Evolutionary conservation across 805 yeast species (phyloP).

Genomic region (Isabelozyma heimii): DNA sequence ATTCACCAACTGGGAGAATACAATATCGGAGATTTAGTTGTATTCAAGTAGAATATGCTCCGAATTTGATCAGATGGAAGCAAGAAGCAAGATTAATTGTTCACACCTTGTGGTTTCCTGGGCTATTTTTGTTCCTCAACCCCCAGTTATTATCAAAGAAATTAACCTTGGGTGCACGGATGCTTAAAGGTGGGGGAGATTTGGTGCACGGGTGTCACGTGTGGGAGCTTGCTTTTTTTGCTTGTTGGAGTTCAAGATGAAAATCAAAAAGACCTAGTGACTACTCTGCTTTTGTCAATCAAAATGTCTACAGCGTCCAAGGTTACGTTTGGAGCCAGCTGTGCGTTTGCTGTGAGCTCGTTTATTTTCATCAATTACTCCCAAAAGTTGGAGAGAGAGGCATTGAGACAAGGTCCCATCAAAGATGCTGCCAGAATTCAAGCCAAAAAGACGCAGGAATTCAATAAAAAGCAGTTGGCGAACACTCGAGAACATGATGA

Average conservation of each 20-base stretch:
- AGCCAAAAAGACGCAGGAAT: constrained; percentile 39
- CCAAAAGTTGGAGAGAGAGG: constrained; percentile 68
- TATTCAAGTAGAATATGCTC: background rate
- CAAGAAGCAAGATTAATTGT: background rate
- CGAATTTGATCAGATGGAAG: background rate
- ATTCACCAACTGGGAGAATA: background rate
- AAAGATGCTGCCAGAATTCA: constrained; percentile 71
- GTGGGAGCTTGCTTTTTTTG: no score
- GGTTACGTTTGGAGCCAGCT: constrained; percentile 62
- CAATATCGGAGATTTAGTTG: background rate
- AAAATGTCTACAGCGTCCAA: constrained; percentile 79
- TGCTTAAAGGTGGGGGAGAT: background rate
- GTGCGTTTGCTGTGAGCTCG: constrained; percentile 54
- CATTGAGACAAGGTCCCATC: constrained; percentile 78
- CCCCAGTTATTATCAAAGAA: background rate
- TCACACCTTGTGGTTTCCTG: background rate
- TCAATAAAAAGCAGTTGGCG: constrained; percentile 41
- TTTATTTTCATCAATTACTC: constrained; percentile 67
- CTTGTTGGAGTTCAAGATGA: no score
- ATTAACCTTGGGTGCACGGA: background rate
- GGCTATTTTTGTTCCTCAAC: background rate
- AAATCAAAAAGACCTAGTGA: no score
- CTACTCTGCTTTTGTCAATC: background rate
- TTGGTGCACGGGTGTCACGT: background rate
- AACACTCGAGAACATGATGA: constrained; percentile 66